A percentile compares a stretch with the other conserved stretches of the same genome.
Evolutionary conservation across 345 rosid genomes (phyloP).

Genomic region (Carallia brachiata): DNA sequence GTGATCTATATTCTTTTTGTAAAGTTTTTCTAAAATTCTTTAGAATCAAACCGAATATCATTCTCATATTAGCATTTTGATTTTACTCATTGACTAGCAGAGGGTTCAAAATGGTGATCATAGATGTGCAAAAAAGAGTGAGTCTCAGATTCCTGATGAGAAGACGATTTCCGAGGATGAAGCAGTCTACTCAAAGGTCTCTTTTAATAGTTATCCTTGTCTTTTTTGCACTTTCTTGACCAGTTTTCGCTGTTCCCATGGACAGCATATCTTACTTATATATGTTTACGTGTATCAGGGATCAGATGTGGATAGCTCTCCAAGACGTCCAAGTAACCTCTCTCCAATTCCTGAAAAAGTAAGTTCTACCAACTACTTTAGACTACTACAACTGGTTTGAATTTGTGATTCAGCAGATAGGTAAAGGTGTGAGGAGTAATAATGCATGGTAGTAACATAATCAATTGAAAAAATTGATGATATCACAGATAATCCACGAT

Average conservation of each 20-base stretch:
- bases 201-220: not conserved
- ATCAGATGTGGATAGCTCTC: conserved; percentile 18
- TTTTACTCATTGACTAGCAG: conserved; percentile 36
- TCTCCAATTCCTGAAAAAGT: conserved; percentile 41
- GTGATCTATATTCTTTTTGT: conserved; percentile 26
- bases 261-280: conserved; percentile 5
- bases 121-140: conserved; percentile 46
- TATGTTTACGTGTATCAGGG: conserved; percentile 31
- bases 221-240: not conserved
- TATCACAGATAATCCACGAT: not conserved
- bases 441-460: not conserved
- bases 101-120: conserved; percentile 71
- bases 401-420: not conserved
- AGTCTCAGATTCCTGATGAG: conserved; percentile 34
- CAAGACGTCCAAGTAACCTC: conserved; percentile 11
- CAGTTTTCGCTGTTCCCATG: not conserved
- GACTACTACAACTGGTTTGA: not conserved
- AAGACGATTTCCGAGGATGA: conserved; percentile 52
- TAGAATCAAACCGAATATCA: not conserved
- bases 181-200: conserved; percentile 40
- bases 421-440: not conserved
- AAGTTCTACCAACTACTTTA: conserved; percentile 14
- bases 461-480: not conserved
- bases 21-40: not conserved
- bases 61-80: not conserved